Conservation (phyloP, 495 filamentous ascomycete genomes). For the Tuber brumale region DNA sequence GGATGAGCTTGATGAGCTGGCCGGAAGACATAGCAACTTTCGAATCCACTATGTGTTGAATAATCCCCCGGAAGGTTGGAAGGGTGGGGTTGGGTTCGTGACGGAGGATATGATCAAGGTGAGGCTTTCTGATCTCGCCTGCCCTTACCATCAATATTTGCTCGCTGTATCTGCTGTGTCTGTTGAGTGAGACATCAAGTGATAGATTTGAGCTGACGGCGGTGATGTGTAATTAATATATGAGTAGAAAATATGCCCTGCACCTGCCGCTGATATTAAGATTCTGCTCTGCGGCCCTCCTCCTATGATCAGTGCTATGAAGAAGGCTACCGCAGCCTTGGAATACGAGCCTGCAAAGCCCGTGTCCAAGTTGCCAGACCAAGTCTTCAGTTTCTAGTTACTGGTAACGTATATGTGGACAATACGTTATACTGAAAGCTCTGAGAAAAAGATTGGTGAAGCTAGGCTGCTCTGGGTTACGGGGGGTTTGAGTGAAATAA, state of each 20-base stretch:
- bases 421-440: neutral
- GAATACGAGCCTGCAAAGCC: constrained; percentile 85
- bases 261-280: constrained; percentile 80
- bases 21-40: constrained; percentile 68
- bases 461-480: neutral
- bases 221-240: constrained; percentile 8
- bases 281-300: constrained; percentile 89
- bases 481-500: neutral
- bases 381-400: constrained; percentile 88
- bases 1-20: constrained; percentile 77
- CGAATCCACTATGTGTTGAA: constrained; percentile 88
- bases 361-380: constrained; percentile 93
- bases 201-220: neutral
- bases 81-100: constrained; percentile 84
- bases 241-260: constrained; percentile 64
- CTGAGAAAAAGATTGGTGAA: neutral
- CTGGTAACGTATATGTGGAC: neutral
- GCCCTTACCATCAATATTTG: constrained; percentile 7
- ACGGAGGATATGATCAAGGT: constrained; percentile 93
- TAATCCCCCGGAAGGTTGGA: constrained; percentile 86
- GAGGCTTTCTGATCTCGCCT: constrained; percentile 1
- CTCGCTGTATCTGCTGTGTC: neutral
- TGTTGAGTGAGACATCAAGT: neutral
- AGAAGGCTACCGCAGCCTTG: constrained; percentile 82
- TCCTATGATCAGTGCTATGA: constrained; percentile 94